Base-by-base conservation (phyloP, 2,329 filamentous ascomycete species). In the Botrytis tulipae region DNA sequence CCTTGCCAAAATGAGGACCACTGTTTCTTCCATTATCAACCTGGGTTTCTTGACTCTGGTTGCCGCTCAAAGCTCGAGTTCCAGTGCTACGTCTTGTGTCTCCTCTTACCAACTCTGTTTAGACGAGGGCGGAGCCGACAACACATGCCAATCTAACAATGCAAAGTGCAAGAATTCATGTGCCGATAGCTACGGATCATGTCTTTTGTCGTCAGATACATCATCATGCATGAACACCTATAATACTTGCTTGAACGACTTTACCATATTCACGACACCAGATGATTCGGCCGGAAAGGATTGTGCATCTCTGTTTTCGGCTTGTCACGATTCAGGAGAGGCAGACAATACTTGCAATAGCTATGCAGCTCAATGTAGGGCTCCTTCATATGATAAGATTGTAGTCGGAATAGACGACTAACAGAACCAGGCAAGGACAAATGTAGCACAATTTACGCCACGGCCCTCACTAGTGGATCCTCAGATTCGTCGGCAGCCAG, bases 391-490 rank as follows among this genome's bases (percentile, higher is more conserved):
- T 16, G 51, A 29, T n/a, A n/a, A n/a, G 32, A 1, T 57, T 18
- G 51, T 29, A 14, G 16, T n/a, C 22, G 10, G 25, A 68, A 22
- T 9, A 25, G 16, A 42, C 20, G 22, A 68, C 48, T 68, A 20
- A 68, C 48, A 16, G 54, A 9, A 16, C 8, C 25, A 68, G 65
- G 74, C 68, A 75, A 75, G 66, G 74, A 75, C 62, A 75, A 75
- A 65, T 75, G 74, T 32, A 74, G 72, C 42, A 75, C 74, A 18
- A 75, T 75, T 22, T 75, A 75, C 32, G 72, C 68, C 20, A 75
- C 74, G 18, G 73, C 72, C 25, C 60, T 75, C 8, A 74, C 74
- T 2, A 75, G 74, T 57, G 74, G 74, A n/a, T 69, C 32, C 7
- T 35, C 72, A 54, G 74, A 75, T 40, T 61, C 62, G 0, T 48